phyloP scores from a whole-genome alignment of 2,329 filamentous ascomycete species.

The Claviceps arundinis region DNA sequence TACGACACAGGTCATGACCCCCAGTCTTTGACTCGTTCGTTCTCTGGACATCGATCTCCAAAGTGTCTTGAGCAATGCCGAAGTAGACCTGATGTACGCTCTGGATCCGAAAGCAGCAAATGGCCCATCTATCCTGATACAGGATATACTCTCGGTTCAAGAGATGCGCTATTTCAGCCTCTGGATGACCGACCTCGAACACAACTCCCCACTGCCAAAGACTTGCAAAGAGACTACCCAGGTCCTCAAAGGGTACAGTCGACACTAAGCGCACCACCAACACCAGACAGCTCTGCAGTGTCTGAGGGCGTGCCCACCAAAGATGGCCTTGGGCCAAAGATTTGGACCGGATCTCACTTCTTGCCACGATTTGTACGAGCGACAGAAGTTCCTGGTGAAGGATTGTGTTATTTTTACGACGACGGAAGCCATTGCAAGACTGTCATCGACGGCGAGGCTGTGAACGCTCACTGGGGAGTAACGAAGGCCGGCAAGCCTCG shows the following conservation, averaged over 20 bases:
- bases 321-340: constrained; percentile 52
- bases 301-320: constrained; percentile 37
- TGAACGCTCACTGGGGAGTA: constrained; percentile 86
- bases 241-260: constrained; percentile 15
- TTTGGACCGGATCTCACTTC: constrained; percentile 56
- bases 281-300: constrained; percentile 14
- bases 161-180: constrained; percentile 22
- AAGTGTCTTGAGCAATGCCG: constrained; percentile 27
- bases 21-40: constrained; percentile 21
- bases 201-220: constrained; percentile 24
- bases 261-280: constrained; percentile 15
- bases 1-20: constrained; percentile 32
- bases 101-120: constrained; percentile 23
- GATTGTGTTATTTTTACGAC: constrained; percentile 74
- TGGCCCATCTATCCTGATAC: constrained; percentile 28
- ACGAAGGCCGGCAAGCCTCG: constrained; percentile 90
- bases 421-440: constrained; percentile 74
- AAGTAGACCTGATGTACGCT: constrained; percentile 20
- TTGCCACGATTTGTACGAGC: constrained; percentile 51
- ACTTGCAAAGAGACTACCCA: constrained; percentile 15
- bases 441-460: constrained; percentile 69
- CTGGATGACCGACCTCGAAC: constrained; percentile 22
- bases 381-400: constrained; percentile 61
- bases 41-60: constrained; percentile 32
- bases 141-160: constrained; percentile 30